Base-by-base conservation (phyloP, 345 rosid genomes). In the Syzygium oleosum region DNA sequence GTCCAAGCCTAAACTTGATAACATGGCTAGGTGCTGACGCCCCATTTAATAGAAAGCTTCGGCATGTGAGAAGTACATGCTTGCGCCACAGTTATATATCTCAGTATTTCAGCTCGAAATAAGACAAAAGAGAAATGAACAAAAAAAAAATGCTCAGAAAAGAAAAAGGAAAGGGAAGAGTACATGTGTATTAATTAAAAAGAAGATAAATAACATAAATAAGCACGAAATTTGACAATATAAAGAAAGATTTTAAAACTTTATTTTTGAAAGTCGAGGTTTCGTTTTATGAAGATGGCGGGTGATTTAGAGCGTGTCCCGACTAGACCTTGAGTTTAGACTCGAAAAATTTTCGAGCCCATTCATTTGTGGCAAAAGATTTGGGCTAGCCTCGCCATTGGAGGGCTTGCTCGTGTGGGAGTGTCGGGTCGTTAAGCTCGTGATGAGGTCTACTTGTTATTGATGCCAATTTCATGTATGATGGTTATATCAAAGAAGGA, bases 251-350 rank as follows among this genome's bases (percentile, higher is more conserved):
- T 4, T 68, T 5, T 3, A 68, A 21, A 22, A 73, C 25, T 55
- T 21, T 55, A 55, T 9, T 73, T 73, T 19, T 2, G 0, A 38
- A 73, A 73, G 27, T 38, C 8, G 1, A 73, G 25, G 46, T 73
- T 38, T 0, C 0, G 12, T 34, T 73, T 38, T 19, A 61, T 5
- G 16, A 59, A 25, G 16, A 12, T 27, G 65, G 79, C 22, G 22
- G 23, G 14, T 73, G 7, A 4, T 73, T 68, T 38, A 34, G 25
- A 25, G 27, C 7, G 3, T 0, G 7, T 16, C 14, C 3, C 6
- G 49, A 38, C 14, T 0, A 4, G 2, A 14, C 3, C 7, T 6
- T 7, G 21, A 19, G 2, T 31, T 2, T 10, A 12, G 5, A 38
- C 49, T 73, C 12, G 1, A 19, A 34, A 73, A 19, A 73, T 73